Evolutionary conservation across 345 rosid species (phyloP).

Genomic region (Alliaria petiolata): DNA sequence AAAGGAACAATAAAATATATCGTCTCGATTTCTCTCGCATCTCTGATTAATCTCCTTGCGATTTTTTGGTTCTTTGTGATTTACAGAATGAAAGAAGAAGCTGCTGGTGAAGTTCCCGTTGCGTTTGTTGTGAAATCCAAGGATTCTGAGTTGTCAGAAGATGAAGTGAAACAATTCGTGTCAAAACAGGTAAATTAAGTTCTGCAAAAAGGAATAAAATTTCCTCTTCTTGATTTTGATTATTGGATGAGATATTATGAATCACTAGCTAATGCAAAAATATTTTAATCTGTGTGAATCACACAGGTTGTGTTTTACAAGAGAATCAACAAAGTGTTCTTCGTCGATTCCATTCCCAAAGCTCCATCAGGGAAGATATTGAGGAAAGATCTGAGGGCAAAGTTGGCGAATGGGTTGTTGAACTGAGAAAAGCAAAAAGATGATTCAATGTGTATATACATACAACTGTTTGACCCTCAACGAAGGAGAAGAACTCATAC

Average conservation of each 20-base stretch:
- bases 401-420: conserved; percentile 38
- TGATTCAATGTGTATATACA: conserved; percentile 19
- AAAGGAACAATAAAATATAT: too few species aligned
- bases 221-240: too few species aligned
- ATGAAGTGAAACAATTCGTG: conserved; percentile 57
- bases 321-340: conserved; percentile 63
- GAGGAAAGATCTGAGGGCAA: conserved; percentile 70
- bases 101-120: conserved; percentile 68
- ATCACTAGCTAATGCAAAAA: background rate
- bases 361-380: conserved; percentile 83
- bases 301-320: conserved; percentile 87
- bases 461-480: conserved; percentile 15
- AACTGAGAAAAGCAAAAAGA: conserved; percentile 1
- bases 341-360: conserved; percentile 67
- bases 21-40: too few species aligned
- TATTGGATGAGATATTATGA: background rate
- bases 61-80: too few species aligned
- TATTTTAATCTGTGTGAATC: background rate
- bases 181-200: conserved; percentile 50
- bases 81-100: conserved; percentile 63
- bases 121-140: conserved; percentile 62
- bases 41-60: too few species aligned
- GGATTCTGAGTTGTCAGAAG: conserved; percentile 49
- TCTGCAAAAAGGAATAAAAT: too few species aligned
- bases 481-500: background rate